Evolutionary conservation across 805 yeast genomes (phyloP), one percentile per base, ranked within the genome.

Genomic region (Zygotorulaspora danielsina): DNA sequence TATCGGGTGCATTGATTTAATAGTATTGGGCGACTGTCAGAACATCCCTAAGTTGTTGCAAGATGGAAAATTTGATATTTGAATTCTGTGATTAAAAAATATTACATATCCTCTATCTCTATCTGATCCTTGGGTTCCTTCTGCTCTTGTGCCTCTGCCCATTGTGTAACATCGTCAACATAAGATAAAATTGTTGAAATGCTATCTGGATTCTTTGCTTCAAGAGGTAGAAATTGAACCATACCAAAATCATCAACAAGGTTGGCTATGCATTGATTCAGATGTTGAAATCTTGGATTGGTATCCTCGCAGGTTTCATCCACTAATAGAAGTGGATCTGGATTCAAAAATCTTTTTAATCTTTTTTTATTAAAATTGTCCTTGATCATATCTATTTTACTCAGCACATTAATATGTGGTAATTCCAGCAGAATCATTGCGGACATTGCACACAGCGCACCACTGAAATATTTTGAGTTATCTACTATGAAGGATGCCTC

Each of bases 91-190:
- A 28, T 28, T 12, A 34, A 22, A 17, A 25, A 17, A 19, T 40
- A 49, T 38, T 69, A 72, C 38, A 73, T 73, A 10, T 77, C 85
- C 10, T 79, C 85, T n/a, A 76, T 57, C 27, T 78, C 83, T 11
- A 73, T 51, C 45, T 80, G 85, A 50, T 87, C 97, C 19, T 76
- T 74, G 0, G 97, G 97, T 60, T 90, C 97, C 59, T 90, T 90
- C 22, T 97, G 97, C 62, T 93, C 99, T 63, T 93, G 97, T 3
- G 78, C 68, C 59, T 93, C 99, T 16, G 86, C 80, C 98, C 98
- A 93, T 59, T 93, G 99, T 0, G 99, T 93, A 19, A 90, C 83
- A 60, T 93, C 98, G 57, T 93, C 99, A 16, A 93, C 84, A 59
- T 88, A 88, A 56, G 95, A 83, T 49, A 93, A 70, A 39, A 93